Evolutionary conservation across 306 rosid species (phyloP).

Genomic region (Aeschynomene evenia): DNA sequence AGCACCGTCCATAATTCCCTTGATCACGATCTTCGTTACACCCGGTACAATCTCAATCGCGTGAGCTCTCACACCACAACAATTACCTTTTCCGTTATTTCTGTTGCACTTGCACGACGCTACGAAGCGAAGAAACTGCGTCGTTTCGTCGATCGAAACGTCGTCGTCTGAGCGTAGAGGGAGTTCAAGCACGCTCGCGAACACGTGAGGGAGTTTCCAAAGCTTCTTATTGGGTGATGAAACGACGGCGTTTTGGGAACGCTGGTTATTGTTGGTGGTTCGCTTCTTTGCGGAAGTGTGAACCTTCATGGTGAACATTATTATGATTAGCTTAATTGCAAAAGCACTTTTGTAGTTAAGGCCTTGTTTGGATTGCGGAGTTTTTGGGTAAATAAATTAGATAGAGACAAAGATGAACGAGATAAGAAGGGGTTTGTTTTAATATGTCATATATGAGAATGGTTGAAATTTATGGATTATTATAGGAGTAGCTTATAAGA

Average conservation of each 20-base stretch:
- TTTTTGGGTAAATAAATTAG: neutral
- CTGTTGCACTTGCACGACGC: slow-evolving; percentile 14
- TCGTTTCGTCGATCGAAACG: slow-evolving; percentile 48
- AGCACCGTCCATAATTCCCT: slow-evolving; percentile 33
- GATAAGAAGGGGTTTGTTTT: neutral
- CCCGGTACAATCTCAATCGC: slow-evolving; percentile 51
- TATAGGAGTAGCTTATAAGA: neutral
- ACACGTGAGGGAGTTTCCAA: slow-evolving; percentile 56
- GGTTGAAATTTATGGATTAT: neutral
- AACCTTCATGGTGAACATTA: slow-evolving; percentile 36
- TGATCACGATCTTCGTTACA: slow-evolving; percentile 44
- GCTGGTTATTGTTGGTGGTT: slow-evolving; percentile 16
- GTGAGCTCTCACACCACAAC: slow-evolving; percentile 39
- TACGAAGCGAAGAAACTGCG: slow-evolving; percentile 41
- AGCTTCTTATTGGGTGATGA: slow-evolving; percentile 36
- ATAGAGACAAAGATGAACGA: too few relatives aligned
- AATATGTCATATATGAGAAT: neutral
- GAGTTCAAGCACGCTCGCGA: slow-evolving; percentile 50
- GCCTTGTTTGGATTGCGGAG: neutral
- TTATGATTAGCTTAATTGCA: too few relatives aligned
- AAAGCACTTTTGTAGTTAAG: neutral
- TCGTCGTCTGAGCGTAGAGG: slow-evolving; percentile 50
- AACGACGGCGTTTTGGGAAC: slow-evolving; percentile 30
- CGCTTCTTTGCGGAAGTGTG: slow-evolving; percentile 31
- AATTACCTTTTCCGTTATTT: neutral